phyloP scores from a whole-genome alignment of 164 flowering plant species.

The Umbilicus rupestris region DNA sequence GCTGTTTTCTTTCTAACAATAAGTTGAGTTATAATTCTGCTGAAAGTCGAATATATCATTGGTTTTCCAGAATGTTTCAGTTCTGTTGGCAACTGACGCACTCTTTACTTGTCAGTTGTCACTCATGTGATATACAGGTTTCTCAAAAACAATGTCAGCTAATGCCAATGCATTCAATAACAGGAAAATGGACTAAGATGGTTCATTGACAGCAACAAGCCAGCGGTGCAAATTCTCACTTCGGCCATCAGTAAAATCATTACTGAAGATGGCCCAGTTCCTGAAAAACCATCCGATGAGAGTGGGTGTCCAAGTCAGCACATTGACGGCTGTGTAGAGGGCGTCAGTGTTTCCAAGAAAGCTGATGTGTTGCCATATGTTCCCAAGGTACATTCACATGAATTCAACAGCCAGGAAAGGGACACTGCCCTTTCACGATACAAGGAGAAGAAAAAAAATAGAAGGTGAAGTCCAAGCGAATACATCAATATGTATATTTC shows the following conservation, averaged over 20 bases:
- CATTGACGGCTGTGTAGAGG: constrained; percentile 10
- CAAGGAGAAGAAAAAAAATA: constrained; percentile 73
- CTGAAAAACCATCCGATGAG: constrained; percentile 11
- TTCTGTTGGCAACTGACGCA: neutral
- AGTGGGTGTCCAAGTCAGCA: constrained; percentile 16
- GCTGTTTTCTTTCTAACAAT: neutral
- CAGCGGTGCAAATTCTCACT: neutral
- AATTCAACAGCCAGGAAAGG: constrained; percentile 42
- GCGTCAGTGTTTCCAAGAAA: constrained; percentile 17
- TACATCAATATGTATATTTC: neutral
- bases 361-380: constrained; percentile 4
- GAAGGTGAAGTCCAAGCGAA: constrained; percentile 7
- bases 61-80: neutral
- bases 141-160: neutral
- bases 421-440: constrained; percentile 67
- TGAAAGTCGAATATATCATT: neutral
- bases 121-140: neutral
- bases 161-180: neutral
- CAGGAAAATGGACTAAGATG: neutral
- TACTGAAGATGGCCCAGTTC: neutral
- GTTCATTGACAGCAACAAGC: neutral
- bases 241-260: neutral
- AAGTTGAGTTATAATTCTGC: neutral
- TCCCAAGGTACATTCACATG: constrained; percentile 16
- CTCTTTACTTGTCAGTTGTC: neutral